Base-by-base conservation (phyloP, 176 grass and related monocot genomes). In the Carex littledalei region DNA sequence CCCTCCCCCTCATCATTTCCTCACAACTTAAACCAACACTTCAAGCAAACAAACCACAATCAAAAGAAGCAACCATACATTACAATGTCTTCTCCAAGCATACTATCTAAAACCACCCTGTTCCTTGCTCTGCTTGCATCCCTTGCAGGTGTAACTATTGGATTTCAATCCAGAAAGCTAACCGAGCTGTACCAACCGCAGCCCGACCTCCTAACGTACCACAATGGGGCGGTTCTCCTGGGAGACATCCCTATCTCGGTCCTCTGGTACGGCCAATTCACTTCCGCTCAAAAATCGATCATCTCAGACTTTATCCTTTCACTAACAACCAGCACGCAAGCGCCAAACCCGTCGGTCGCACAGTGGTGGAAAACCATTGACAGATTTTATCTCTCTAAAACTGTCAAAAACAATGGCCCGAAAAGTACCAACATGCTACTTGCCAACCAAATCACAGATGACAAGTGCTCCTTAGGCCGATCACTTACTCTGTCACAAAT, bases 231-330 rank as follows among this genome's bases (percentile, higher is more conserved):
- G 18, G 84, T 94, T 13, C 88, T 94, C 59, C 63, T 39, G 3
- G 92, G 92, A 29, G 55, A 86, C 63, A 87, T 94, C 68, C 88
- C 92, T 24, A 62, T 92, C 1, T 88, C 90, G 17, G 64, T 94
- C 26, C 24, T 94, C 47, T 94, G 88, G 86, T 94, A 94, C 56
- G 92, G 92, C 6, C 66, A 24, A 71, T 94, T 94, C 90, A 86
- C 88, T 11, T 41, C 92, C 2, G 4, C 86, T 31, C 92, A 94
- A 56, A 89, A 91, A 60, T 50, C 92, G 31, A 85, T 94, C 86
- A 63, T 94, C 43, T 88, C 93, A 45, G 90, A 94, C 80, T 94
- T 94, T 71, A 65, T 94, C n/a, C n/a, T 88, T 35, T 92, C 93
- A 22, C 84, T 94, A 63, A 67, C 90, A 15, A 17, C 84, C 3